phyloP scores from a whole-genome alignment of 2,329 filamentous ascomycete genomes.

The Calonectria hawksworthii region DNA sequence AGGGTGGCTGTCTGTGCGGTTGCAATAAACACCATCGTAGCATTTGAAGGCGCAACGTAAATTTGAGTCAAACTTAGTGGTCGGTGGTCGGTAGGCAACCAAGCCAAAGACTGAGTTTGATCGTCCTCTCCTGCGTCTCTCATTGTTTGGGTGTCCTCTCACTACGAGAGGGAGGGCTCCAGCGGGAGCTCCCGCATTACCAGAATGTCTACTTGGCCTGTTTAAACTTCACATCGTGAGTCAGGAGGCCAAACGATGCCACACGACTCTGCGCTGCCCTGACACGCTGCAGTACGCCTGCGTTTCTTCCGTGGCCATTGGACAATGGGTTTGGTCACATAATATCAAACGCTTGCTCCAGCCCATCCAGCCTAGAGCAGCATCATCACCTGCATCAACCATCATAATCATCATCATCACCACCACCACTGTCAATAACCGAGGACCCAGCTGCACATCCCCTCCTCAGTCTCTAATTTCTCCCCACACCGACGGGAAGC shows the following conservation, averaged over 20 bases:
- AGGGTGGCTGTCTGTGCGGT: background rate
- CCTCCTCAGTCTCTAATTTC: background rate
- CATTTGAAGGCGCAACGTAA: background rate
- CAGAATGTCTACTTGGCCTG: background rate
- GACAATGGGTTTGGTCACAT: no score
- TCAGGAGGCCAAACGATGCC: background rate
- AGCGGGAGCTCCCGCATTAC: constrained; percentile 18
- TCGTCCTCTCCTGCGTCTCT: background rate
- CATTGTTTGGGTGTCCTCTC: background rate
- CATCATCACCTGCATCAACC: background rate
- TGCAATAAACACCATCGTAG: background rate
- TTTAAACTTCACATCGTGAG: background rate
- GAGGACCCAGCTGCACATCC: background rate
- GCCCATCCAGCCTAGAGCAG: background rate
- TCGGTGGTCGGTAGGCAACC: background rate
- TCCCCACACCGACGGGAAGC: constrained; percentile 4
- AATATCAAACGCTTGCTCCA: background rate
- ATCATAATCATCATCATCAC: background rate
- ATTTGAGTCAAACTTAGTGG: background rate
- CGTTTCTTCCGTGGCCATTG: background rate
- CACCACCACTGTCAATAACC: background rate
- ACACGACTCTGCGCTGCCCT: background rate
- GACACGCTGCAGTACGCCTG: background rate
- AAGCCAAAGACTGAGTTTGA: background rate
- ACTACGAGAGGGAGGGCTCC: background rate